A percentile compares a stretch with the other conserved stretches of the same genome.
These are phyloP conservation scores for Trichoderma sp. DNA, from an alignment of 2,329 filamentous ascomycete species.

Conservation along the genomic window DNA sequence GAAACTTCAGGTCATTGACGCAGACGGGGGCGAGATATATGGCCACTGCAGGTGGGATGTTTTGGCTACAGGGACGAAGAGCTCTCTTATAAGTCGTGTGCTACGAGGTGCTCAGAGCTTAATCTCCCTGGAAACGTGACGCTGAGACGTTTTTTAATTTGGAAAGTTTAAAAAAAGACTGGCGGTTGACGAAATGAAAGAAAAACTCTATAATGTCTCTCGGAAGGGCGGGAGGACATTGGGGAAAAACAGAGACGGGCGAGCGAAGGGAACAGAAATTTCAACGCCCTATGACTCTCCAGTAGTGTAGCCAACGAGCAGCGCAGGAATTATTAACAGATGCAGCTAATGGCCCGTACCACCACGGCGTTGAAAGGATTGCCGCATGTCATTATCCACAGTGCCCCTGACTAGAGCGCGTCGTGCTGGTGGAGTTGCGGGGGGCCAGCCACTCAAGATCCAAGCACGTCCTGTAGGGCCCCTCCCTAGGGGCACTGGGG, in stretches of 20 bases:
- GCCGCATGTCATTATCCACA: constrained; percentile 21
- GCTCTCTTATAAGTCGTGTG: not conserved
- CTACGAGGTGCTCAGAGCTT: not conserved
- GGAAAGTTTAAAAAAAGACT: not conserved
- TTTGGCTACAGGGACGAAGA: constrained; percentile 5
- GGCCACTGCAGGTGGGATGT: constrained; percentile 8
- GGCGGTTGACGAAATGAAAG: constrained; percentile 18
- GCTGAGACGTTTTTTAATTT: not conserved
- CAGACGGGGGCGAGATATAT: constrained; percentile 7
- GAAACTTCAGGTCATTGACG: constrained; percentile 16
- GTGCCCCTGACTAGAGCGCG: constrained; percentile 29
- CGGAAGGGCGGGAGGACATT: constrained; percentile 5
- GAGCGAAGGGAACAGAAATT: not conserved
- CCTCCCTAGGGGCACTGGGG: constrained; percentile 23
- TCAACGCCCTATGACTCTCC: not conserved
- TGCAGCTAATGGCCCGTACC: not conserved
- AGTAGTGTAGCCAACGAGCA: not conserved
- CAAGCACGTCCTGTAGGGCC: constrained; percentile 8
- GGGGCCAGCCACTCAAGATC: constrained; percentile 28
- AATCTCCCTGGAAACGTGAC: constrained; percentile 14
- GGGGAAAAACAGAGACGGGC: constrained; percentile 1
- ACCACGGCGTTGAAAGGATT: constrained; percentile 13
- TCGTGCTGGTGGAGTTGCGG: constrained; percentile 26
- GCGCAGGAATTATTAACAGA: not conserved
- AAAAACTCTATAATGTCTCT: constrained; percentile 12